Evolutionary conservation across 2,329 filamentous ascomycete species (phyloP).

Genomic region (Diaporthe aspalathi): DNA sequence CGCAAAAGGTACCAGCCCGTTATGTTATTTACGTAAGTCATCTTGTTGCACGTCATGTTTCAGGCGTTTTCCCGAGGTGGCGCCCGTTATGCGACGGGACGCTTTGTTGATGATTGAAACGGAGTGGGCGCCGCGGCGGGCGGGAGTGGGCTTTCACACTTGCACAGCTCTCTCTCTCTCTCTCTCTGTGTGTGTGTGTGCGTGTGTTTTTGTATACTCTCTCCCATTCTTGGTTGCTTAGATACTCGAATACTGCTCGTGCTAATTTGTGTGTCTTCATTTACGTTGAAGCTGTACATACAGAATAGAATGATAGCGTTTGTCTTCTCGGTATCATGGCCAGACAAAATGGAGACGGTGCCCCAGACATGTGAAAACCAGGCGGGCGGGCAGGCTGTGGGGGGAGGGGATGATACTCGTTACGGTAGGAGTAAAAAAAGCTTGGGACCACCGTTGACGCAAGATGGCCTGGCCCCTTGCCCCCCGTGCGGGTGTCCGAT

Average conservation of each 20-base stretch:
- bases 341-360: background rate
- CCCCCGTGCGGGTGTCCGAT: background rate
- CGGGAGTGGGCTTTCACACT: background rate
- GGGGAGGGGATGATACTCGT: background rate
- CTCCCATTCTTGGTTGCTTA: background rate
- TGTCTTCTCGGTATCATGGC: background rate
- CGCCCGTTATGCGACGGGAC: slow-evolving; percentile 2
- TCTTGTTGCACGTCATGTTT: slow-evolving; percentile 29
- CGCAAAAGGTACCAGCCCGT: background rate
- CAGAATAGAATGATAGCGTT: background rate
- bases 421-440: background rate
- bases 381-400: background rate
- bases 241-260: background rate
- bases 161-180: background rate
- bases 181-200: background rate
- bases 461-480: background rate
- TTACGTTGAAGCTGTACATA: background rate
- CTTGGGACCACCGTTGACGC: slow-evolving; percentile 1
- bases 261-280: background rate
- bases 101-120: slow-evolving; percentile 27
- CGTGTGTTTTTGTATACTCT: too few relatives aligned
- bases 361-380: slow-evolving; percentile 13
- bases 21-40: background rate
- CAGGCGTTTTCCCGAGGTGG: slow-evolving; percentile 17
- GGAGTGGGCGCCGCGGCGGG: slow-evolving; percentile 4